These are phyloP conservation scores for Fraxinus quadrangulata DNA, from an alignment of 257 asterid genomes.

Conservation along the genomic window DNA sequence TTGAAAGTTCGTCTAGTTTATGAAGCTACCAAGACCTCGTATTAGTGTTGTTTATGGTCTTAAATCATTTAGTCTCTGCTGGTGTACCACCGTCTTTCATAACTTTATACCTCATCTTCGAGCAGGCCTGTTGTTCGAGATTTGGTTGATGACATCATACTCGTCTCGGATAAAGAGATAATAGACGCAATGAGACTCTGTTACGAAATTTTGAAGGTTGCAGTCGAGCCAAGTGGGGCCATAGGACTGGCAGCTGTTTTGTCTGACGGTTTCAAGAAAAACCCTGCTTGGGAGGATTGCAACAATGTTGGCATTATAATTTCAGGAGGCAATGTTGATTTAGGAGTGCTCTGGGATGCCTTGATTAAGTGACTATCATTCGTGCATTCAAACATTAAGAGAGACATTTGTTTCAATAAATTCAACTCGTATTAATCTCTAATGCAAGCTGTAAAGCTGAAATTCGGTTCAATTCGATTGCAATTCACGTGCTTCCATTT, in stretches of 20 bases:
- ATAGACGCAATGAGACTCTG: conserved; percentile 74
- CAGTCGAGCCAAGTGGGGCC: conserved; percentile 96
- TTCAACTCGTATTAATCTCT: not conserved
- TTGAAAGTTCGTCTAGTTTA: not conserved
- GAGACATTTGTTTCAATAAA: not conserved
- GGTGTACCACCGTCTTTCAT: not conserved
- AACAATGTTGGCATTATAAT: conserved; percentile 64
- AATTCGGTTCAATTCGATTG: not conserved
- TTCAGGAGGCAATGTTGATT: conserved; percentile 95
- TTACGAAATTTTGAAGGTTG: conserved; percentile 76
- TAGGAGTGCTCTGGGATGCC: conserved; percentile 77
- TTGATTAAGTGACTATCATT: conserved; percentile 32
- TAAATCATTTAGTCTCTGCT: not conserved
- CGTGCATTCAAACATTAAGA: not conserved
- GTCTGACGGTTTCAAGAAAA: conserved; percentile 55
- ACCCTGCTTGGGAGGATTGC: conserved; percentile 56
- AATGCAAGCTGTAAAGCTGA: not conserved
- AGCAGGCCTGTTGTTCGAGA: conserved; percentile 94
- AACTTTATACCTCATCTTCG: not conserved
- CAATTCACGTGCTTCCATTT: not conserved
- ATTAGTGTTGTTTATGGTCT: not conserved
- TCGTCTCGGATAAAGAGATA: conserved; percentile 77
- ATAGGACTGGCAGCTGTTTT: conserved; percentile 91
- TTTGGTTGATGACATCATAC: conserved; percentile 73
- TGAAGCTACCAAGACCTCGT: not conserved